Base-by-base conservation (phyloP, 169 alveolate genomes). In the Plasmodium ovale region DNA sequence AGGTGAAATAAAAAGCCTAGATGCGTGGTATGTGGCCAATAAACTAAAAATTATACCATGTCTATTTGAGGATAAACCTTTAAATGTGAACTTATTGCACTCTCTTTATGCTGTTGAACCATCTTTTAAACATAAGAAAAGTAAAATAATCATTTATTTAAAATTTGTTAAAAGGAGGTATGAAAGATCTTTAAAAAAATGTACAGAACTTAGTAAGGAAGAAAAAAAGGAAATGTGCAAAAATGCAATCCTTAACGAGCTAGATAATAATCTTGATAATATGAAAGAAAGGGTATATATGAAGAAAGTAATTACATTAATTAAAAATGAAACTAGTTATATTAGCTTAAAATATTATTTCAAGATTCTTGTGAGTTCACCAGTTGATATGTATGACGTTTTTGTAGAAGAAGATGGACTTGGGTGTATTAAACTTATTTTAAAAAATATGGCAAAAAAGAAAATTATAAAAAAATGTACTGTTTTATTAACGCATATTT, bases 21-120 rank as follows among this genome's bases (percentile, higher is more conserved):
- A 82, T 42, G 3, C 49, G 1, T 82, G 90, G 90, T 82, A 67
- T 59, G 49, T 51, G 64, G 58, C 84, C 9, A 82, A 82, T 59
- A 82, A 82, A 64, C 27, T 82, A 35, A 82, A 82, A 82, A 82
- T 82, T 29, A 67, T 82, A 23, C 71, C 82, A 16, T 82, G 84
- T 49, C 21, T 82, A 44, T 82, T 82, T 82, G 85, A 82, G 35
- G 72, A 82, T 21, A 82, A 67, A 51, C 82, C 82, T 9, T n/a
- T 82, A 29, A 49, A 54, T 53, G 29, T 23, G 0, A 53, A 54
- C 42, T 29, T 82, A 14, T 59, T 82, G 33, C 51, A 67, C 53
- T 29, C 84, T 9, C 44, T 82, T 44, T 82, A 67, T 56, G 16
- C 31, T 25, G 33, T 82, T 42, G 68, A 68, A 31, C 90, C 90